phyloP scores from a whole-genome alignment of 2,329 filamentous ascomycete species.

The Aureobasidium subglaciale region DNA sequence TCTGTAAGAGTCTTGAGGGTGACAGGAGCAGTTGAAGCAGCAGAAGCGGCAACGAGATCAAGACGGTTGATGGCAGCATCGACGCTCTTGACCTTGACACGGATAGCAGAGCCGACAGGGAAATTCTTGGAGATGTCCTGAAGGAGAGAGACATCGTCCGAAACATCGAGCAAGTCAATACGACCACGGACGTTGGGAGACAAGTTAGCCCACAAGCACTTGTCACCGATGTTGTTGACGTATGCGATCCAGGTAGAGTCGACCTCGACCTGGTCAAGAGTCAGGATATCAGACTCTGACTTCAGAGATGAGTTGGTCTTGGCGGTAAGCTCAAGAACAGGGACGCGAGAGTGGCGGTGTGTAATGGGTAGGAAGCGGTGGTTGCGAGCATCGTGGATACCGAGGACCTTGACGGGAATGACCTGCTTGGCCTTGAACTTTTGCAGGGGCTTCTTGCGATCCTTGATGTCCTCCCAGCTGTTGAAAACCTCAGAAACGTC shows the following conservation, averaged over 20 bases:
- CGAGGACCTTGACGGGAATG: slow-evolving; percentile 69
- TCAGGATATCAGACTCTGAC: slow-evolving; percentile 56
- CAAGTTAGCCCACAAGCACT: slow-evolving; percentile 83
- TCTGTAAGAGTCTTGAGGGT: slow-evolving; percentile 65
- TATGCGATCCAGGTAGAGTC: slow-evolving; percentile 73
- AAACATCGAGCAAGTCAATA: slow-evolving; percentile 74
- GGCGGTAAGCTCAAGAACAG: slow-evolving; percentile 78
- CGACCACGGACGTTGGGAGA: slow-evolving; percentile 82
- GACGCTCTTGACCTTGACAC: slow-evolving; percentile 68
- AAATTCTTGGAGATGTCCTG: slow-evolving; percentile 72
- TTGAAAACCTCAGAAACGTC: slow-evolving; percentile 90
- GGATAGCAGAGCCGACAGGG: slow-evolving; percentile 81
- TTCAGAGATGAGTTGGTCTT: slow-evolving; percentile 56
- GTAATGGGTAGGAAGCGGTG: slow-evolving; percentile 88
- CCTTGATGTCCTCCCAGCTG: slow-evolving; percentile 74
- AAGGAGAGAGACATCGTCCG: slow-evolving; percentile 75
- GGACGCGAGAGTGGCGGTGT: slow-evolving; percentile 70
- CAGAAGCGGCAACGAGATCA: slow-evolving; percentile 73
- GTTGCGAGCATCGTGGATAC: slow-evolving; percentile 81
- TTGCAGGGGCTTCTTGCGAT: slow-evolving; percentile 72
- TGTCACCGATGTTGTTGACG: slow-evolving; percentile 78
- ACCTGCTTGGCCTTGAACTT: slow-evolving; percentile 65
- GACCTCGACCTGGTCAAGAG: slow-evolving; percentile 63
- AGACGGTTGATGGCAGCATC: slow-evolving; percentile 67
- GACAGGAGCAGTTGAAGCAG: slow-evolving; percentile 45